phyloP scores from a whole-genome alignment of 1,139 yeast species.

The Candida gigantensis region DNA sequence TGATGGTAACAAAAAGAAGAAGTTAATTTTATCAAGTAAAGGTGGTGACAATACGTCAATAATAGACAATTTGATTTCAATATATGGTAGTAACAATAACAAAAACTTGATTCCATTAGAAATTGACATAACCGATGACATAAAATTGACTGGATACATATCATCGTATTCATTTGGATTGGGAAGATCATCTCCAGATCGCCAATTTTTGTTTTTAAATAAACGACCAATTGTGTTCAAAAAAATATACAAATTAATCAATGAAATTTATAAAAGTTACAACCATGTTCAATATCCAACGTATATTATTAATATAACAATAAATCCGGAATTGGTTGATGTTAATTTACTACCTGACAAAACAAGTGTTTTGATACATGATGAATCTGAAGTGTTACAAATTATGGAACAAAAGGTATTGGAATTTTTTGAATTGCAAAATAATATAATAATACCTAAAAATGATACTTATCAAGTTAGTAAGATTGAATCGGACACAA shows the following conservation, averaged over 20 bases:
- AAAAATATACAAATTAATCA: constrained; percentile 57
- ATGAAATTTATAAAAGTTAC: constrained; percentile 70
- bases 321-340: constrained; percentile 61
- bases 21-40: constrained; percentile 49
- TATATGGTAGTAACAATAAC: constrained; percentile 69
- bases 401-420: constrained; percentile 43
- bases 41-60: constrained; percentile 39
- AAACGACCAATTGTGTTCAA: constrained; percentile 70
- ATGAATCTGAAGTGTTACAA: constrained; percentile 60
- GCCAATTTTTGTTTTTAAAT: constrained; percentile 76
- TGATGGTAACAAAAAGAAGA: constrained; percentile 47
- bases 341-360: constrained; percentile 93
- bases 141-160: constrained; percentile 57
- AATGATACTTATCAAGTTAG: constrained; percentile 12
- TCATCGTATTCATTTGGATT: constrained; percentile 79
- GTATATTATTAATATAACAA: constrained; percentile 59
- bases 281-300: constrained; percentile 77
- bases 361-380: constrained; percentile 65
- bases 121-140: constrained; percentile 24
- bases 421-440: constrained; percentile 47
- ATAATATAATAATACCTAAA: constrained; percentile 41
- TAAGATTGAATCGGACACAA: too few relatives aligned
- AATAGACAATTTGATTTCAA: constrained; percentile 57
- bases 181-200: constrained; percentile 60
- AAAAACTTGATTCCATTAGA: constrained; percentile 56